A percentile compares a stretch with the other conserved stretches of the same genome.
These are phyloP conservation scores for Wickerhamiella pararugosa DNA, from an alignment of 1,139 yeast species.

Conservation along the genomic window DNA sequence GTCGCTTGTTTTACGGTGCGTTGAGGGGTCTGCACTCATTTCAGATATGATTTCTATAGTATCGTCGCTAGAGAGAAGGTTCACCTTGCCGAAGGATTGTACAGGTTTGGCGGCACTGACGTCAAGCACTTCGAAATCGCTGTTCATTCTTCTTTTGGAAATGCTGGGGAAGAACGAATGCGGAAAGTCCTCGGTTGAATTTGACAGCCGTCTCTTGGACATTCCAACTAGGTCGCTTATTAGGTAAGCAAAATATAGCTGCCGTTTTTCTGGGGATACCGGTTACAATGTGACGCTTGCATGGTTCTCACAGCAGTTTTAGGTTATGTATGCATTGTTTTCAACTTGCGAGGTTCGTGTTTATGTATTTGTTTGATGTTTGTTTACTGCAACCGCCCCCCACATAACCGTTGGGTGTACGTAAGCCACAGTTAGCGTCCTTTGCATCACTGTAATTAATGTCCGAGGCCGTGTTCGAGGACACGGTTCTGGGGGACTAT, in stretches of 20 bases:
- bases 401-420: neutral
- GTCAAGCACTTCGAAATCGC: neutral
- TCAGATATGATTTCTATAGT: neutral
- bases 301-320: neutral
- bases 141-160: neutral
- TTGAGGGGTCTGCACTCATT: neutral
- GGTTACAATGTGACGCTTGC: neutral
- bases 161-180: neutral
- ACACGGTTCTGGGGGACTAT: constrained; percentile 23
- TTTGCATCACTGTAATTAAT: neutral
- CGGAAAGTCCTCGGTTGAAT: neutral
- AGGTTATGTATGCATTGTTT: neutral
- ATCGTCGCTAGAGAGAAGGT: neutral
- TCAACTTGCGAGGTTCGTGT: neutral
- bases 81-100: neutral
- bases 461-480: constrained; percentile 19
- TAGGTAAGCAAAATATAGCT: neutral
- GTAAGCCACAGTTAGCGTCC: neutral
- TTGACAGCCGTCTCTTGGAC: neutral
- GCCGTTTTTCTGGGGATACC: neutral
- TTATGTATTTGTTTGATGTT: neutral
- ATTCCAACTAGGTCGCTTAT: neutral
- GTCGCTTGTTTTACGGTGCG: neutral
- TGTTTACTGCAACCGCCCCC: neutral
- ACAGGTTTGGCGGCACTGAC: neutral